These are phyloP conservation scores for Akanthomyces uredinophilus DNA, from an alignment of 2,329 filamentous ascomycete genomes.

Conservation along the genomic window DNA sequence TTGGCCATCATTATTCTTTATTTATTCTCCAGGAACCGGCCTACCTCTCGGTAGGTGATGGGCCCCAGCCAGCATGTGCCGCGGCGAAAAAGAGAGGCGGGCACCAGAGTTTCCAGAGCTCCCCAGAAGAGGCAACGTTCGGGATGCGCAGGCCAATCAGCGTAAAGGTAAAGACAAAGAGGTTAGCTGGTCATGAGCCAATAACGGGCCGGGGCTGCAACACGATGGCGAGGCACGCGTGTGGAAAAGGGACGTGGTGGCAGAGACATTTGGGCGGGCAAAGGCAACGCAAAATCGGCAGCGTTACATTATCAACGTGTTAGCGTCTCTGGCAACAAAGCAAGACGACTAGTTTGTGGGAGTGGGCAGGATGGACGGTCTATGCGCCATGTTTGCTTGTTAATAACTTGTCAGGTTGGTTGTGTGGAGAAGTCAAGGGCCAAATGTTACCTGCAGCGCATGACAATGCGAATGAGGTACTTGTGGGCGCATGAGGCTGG, in stretches of 20 bases:
- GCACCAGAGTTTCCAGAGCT: background rate
- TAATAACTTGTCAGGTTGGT: background rate
- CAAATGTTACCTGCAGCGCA: background rate
- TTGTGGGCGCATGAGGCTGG: slow-evolving; percentile 3
- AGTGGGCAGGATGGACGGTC: background rate
- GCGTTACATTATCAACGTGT: background rate
- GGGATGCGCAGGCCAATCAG: background rate
- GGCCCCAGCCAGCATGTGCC: background rate
- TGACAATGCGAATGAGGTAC: slow-evolving; percentile 3
- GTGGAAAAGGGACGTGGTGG: background rate
- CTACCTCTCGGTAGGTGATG: background rate
- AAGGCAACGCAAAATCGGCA: background rate
- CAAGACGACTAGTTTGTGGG: background rate
- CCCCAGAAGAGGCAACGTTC: background rate
- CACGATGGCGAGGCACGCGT: slow-evolving; percentile 9
- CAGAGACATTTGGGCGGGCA: background rate
- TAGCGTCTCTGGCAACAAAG: background rate
- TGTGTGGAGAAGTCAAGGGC: background rate
- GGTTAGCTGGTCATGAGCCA: background rate
- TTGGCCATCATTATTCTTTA: background rate
- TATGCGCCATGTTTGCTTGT: background rate
- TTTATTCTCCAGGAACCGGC: background rate
- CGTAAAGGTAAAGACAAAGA: background rate
- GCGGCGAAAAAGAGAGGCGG: background rate
- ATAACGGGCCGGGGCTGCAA: slow-evolving; percentile 4